These are phyloP conservation scores for Umbelopsis vinacea DNA, from an alignment of 192 early-diverging fungal species.

Conservation along the genomic window DNA sequence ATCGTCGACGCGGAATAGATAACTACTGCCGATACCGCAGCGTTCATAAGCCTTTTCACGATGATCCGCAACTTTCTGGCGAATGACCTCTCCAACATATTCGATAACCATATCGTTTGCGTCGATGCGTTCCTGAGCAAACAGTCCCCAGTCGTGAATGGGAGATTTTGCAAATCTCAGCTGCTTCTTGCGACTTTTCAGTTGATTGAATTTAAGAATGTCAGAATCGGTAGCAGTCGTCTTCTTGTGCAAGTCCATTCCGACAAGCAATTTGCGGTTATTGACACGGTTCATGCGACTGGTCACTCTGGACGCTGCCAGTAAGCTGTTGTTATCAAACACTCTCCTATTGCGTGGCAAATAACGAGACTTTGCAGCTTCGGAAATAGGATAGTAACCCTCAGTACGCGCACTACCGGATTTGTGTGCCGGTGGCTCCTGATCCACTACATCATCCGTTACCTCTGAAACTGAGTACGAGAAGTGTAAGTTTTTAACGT, in stretches of 20 bases:
- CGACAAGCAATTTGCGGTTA: conserved; percentile 60
- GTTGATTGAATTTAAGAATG: conserved; percentile 88
- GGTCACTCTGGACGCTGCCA: conserved; percentile 46
- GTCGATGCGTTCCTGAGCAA: conserved; percentile 93
- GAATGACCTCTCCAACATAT: conserved; percentile 96
- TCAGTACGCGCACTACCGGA: conserved; percentile 82
- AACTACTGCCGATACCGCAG: conserved; percentile 92
- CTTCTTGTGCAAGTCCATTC: conserved; percentile 65
- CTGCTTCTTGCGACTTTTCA: conserved; percentile 89
- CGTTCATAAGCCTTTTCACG: conserved; percentile 93
- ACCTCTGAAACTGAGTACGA: conserved; percentile 25
- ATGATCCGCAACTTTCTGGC: conserved; percentile 92
- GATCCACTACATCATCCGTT: background rate
- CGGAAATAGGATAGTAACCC: conserved; percentile 73
- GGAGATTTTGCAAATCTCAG: conserved; percentile 90
- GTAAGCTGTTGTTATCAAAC: conserved; percentile 37
- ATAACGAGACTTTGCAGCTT: conserved; percentile 68
- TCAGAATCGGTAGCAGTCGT: conserved; percentile 59
- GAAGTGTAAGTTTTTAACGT: conserved; percentile 19
- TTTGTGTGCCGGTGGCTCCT: conserved; percentile 11
- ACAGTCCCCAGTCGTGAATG: conserved; percentile 99
- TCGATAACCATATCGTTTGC: conserved; percentile 97
- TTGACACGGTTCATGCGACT: conserved; percentile 73
- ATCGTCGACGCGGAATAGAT: conserved; percentile 95
- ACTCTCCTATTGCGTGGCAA: conserved; percentile 52